Evolutionary conservation across 306 rosid genomes (phyloP), one percentile per base, ranked within the genome.

Genomic region (Rosa lucieae): DNA sequence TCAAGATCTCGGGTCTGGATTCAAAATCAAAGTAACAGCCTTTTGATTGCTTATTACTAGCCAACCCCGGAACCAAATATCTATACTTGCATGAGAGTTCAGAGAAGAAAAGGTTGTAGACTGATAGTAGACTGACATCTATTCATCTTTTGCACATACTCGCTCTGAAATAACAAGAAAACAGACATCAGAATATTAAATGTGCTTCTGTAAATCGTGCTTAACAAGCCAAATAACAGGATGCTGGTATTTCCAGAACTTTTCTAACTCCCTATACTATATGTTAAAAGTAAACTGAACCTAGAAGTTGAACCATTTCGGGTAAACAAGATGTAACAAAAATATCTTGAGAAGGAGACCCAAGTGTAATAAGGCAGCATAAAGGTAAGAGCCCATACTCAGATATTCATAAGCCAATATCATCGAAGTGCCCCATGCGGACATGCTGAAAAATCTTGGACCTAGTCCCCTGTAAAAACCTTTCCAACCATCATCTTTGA

Each of bases 371-470:
- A 17, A 70, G 32, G 37, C 65, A 78, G 51, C 14, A 17, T 17
- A 26, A 79, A 79, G 43, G 72, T 73, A 79, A 82, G 79, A 79
- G 79, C 79, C 74, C 72, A 67, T 92, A 94, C 98, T 94, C 74
- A 92, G 86, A 81, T 94, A 94, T 86, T 94, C 98, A 78, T 94
- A 94, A 70, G 93, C 68, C 87, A 94, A 67, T 71, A 94, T 89
- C 98, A 94, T 92, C 37, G 98, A 94, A 59, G 98, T 94, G 58
- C 98, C 98, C 98, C 97, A 94, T 3, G 93, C 93, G 1, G 98
- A 94, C 93, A 86, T 88, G 87, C 98, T 94, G 88, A 94, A 79
- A 82, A 94, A 92, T 84, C 98, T 89, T 82, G 98, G 98, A 80
- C 97, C 97, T 81, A 94, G 77, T 18, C 98, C 98, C 84, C 91